Base-by-base conservation (phyloP, 108 stramenopile species). In the Chaetoceros tenuissimus region DNA sequence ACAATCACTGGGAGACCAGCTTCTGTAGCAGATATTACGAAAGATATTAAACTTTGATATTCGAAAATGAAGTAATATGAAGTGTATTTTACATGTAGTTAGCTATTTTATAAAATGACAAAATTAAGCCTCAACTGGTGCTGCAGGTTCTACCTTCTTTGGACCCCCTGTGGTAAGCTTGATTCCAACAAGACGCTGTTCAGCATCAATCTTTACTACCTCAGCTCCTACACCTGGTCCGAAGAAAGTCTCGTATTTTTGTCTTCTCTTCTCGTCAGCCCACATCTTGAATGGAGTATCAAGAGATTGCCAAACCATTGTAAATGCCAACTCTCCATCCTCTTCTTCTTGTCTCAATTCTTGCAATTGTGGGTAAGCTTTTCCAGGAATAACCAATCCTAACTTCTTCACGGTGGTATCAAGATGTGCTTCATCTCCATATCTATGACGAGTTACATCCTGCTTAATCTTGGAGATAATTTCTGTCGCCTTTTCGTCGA, bases 371-470 rank as follows among this genome's bases (percentile, higher is more conserved):
- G 97, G 97, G 63, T 94, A 98, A 30, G 81, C 88, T 62, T 87
- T 88, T 28, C 94, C 90, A 16, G 97, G 97, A 59, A 95, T 73
- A 21, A 95, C 94, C 16, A 98, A 55, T 2, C 97, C 97, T 3
- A 98, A 75, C 70, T 89, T 89, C 63, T 96, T 95, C 19, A 96
- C 88, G 28, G 97, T 98, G 18, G 94, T 94, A 75, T 98, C 97
- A 58, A 98, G 71, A 68, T 98, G 97, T 17, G 97, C 97, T 74
- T 98, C 97, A 60, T 98, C 97, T 55, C 97, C 97, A 66, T 98
- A 98, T 52, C 97, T 70, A 63, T 98, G 97, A 20, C 97, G 76
- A n/a, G 97, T 98, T 2, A 98, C 97, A 63, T 98, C 97, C 67
- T 94, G 84, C 54, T 92, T 90, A 46, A 97, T 86, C 62, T 95